Base-by-base conservation (phyloP, 2,329 filamentous ascomycete species). In the Trichoderma arundinaceum region DNA sequence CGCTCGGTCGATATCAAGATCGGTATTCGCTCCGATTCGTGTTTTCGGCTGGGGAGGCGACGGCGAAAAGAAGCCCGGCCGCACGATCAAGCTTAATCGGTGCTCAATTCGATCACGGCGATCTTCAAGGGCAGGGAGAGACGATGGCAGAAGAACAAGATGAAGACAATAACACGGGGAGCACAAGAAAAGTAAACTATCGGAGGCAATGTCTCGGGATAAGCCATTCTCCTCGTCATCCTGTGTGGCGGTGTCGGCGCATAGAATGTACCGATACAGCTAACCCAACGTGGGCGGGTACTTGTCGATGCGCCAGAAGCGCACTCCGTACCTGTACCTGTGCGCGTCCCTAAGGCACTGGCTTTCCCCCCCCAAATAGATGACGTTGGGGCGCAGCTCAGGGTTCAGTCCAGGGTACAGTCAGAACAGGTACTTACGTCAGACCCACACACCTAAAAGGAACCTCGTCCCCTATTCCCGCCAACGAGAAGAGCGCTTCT, bases 1-100 rank as follows among this genome's bases (percentile, higher is more conserved):
- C 43, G 48, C 63, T 53, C 63, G 63, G 46, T 59, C 63, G 33
- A 65, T 32, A 43, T 63, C 49, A 32, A 54, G 28, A 38, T 35
- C 13, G 38, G 48, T 28, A 41, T n/a, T 9, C 13, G 52, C 52
- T 54, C 52, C 52, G 44, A 49, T 44, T 60, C 43, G 51, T 39
- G 19, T 19, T 38, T 19, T 17, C 33, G 33, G 15, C 33, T 5
- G 35, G 7, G 1, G 17, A 54, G 33, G 35, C 33, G 43, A 7
- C 1, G 7, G 2, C 6, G 15, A 8, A 44, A 9, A 48, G 2
- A 5, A 3, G 8, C 3, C 12, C 2, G 17, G n/a, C 38, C 52
- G 19, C 13, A 2, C n/a, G 39, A 32, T 32, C 19, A 22, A 56
- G 12, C 19, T 32, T 35, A 19, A 54, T 3, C 22, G 22, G 22